Evolutionary conservation across 331 rosid genomes (phyloP), one percentile per base, ranked within the genome.

Genomic region (Acacia pycnantha): DNA sequence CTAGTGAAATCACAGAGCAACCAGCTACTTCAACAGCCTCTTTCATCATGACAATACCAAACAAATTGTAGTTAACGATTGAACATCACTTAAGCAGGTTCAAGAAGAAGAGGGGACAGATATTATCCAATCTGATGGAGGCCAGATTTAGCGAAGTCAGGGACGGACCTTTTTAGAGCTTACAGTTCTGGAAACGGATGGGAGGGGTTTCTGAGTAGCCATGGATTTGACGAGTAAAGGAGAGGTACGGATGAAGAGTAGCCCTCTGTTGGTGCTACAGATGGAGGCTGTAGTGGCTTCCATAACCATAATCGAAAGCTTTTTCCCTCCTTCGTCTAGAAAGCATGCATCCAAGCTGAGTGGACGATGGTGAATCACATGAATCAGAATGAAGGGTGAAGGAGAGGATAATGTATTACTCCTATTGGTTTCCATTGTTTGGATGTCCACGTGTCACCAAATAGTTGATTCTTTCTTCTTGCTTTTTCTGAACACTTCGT

Each of bases 131-230:
- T 59, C 4, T 24, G 35, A 59, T 9, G 19, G 54, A 61, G 3
- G 40, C 14, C 3, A 26, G 24, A 10, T 14, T 50, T 6, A 22
- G 26, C 15, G 19, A 48, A 50, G 43, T 35, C 21, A 53, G 73
- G 19, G 29, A 62, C 78, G 66, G 70, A 88, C 93, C 95, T 89
- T 91, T 61, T 69, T 88, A 70, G 92, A 87, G 87, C 80, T 53
- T 1, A 85, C 86, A 14, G 90, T 88, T 74, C 67, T 86, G 50
- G 81, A 29, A 13, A 86, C 86, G 0, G 89, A 83, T 6, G 88
- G 86, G 27, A 80, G 62, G 16, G 91, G 75, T 51, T 84, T 89
- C 89, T 80, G 85, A 79, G 92, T 29, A 31, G 91, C 90, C 93
- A 88, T 88, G 75, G 90, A 88, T 64, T 72, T 85, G 61, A 88